Conservation (phyloP, 768 basidiomycete genomes). For the Tulasnella sp. region DNA sequence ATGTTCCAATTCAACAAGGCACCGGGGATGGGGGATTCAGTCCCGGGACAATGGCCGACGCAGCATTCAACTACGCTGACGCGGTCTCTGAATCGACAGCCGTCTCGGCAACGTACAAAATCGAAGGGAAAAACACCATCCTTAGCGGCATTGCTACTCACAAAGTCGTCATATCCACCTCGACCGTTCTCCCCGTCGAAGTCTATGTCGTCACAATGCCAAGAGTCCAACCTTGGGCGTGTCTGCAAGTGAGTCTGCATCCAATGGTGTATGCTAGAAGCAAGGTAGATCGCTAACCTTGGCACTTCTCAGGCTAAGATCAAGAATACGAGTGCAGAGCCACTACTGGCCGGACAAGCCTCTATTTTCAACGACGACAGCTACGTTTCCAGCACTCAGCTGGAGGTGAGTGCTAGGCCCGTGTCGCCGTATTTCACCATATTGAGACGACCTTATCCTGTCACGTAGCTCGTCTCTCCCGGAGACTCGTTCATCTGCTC, state of each 20-base stretch:
- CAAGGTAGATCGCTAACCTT: not conserved
- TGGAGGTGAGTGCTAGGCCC: slow-evolving; percentile 37
- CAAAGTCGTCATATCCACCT: not conserved
- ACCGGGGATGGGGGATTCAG: not conserved
- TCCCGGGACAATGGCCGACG: not conserved
- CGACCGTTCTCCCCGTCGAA: not conserved
- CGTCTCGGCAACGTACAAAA: not conserved
- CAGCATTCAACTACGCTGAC: not conserved
- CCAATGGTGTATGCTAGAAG: not conserved
- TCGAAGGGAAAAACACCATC: not conserved
- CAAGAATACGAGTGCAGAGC: slow-evolving; percentile 57
- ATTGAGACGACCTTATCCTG: not conserved
- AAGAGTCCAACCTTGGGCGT: not conserved
- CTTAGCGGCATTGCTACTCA: not conserved
- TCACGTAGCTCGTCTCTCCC: slow-evolving; percentile 46
- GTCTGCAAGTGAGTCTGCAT: not conserved
- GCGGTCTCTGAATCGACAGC: not conserved
- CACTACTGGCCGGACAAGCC: slow-evolving; percentile 53
- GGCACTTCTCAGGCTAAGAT: slow-evolving; percentile 45
- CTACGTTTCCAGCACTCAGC: slow-evolving; percentile 47
- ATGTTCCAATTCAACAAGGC: not conserved
- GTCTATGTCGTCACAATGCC: not conserved
- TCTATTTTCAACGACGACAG: slow-evolving; percentile 56
- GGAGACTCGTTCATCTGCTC: slow-evolving; percentile 55
- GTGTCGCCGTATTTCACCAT: slow-evolving; percentile 1